A percentile compares a stretch with the other conserved stretches of the same genome.
Evolutionary conservation across 116 monocot genomes (phyloP).

Genomic region (Papilionanthe hybrid): DNA sequence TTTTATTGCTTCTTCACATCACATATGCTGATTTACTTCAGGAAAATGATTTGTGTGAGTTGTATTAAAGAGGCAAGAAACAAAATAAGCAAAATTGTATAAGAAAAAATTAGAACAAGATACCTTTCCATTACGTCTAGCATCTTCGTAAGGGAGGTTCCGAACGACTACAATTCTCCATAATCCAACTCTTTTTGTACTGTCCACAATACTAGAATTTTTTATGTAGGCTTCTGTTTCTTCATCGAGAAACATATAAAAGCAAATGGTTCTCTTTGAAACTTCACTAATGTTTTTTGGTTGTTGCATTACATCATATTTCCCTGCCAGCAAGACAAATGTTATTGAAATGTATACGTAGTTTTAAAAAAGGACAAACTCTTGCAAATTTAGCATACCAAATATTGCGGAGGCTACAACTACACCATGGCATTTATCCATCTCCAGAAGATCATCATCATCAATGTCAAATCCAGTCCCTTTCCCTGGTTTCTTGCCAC

Average conservation of each 20-base stretch:
- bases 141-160: slow-evolving; percentile 82
- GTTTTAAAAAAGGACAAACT: not conserved
- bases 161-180: slow-evolving; percentile 86
- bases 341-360: slow-evolving; percentile 7
- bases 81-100: not conserved
- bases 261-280: slow-evolving; percentile 60
- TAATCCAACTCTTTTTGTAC: slow-evolving; percentile 53
- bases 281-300: slow-evolving; percentile 74
- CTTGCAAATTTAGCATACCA: slow-evolving; percentile 33
- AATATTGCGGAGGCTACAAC: slow-evolving; percentile 96
- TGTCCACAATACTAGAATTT: slow-evolving; percentile 52
- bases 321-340: slow-evolving; percentile 49
- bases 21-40: not conserved
- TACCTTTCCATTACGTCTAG: slow-evolving; percentile 97
- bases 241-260: slow-evolving; percentile 99
- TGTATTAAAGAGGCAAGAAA: not conserved
- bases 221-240: slow-evolving; percentile 78
- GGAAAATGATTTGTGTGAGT: not conserved
- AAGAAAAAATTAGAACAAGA: not conserved
- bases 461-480: slow-evolving; percentile 84
- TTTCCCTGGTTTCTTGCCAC: slow-evolving; percentile 66
- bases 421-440: slow-evolving; percentile 79
- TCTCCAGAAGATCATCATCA: slow-evolving; percentile 67
- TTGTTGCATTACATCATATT: slow-evolving; percentile 91
- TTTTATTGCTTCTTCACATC: not conserved